phyloP scores from a whole-genome alignment of 345 rosid species.

The Eucalyptus marginata region DNA sequence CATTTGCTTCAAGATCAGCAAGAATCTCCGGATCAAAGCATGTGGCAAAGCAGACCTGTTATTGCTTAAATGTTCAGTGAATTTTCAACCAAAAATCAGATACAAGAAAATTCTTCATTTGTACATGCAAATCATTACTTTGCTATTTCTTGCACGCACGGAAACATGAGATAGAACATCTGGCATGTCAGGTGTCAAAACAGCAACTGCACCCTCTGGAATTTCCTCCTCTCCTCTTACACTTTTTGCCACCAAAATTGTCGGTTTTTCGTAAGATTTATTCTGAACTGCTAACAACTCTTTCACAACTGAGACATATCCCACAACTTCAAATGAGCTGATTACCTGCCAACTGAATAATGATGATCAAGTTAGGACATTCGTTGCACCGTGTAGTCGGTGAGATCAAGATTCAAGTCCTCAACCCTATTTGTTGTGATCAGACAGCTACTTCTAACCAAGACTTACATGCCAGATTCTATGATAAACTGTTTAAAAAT shows the following conservation, averaged over 20 bases:
- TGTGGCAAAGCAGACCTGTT: constrained; percentile 97
- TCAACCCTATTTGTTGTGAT: not conserved
- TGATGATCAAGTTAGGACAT: not conserved
- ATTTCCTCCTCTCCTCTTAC: constrained; percentile 99
- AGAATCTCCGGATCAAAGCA: constrained; percentile 88
- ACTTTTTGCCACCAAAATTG: constrained; percentile 79
- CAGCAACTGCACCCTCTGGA: constrained; percentile 95
- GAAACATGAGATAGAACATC: constrained; percentile 99
- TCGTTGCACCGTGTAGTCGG: not conserved
- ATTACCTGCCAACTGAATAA: constrained; percentile 96
- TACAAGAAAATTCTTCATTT: not conserved
- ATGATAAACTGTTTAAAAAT: not conserved
- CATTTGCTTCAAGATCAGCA: constrained; percentile 51
- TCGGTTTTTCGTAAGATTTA: constrained; percentile 64
- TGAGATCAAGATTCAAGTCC: not conserved
- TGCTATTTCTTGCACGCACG: constrained; percentile 97
- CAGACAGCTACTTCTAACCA: not conserved
- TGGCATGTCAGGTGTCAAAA: constrained; percentile 97
- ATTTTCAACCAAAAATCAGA: not conserved
- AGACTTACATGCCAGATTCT: not conserved
- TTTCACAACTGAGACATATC: constrained; percentile 74
- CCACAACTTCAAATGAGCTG: constrained; percentile 85
- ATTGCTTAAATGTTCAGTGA: not conserved
- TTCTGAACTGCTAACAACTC: constrained; percentile 84
- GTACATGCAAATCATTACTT: constrained; percentile 29